phyloP scores from a whole-genome alignment of 805 yeast genomes.

The Kodamaea hsintzibuensis region DNA sequence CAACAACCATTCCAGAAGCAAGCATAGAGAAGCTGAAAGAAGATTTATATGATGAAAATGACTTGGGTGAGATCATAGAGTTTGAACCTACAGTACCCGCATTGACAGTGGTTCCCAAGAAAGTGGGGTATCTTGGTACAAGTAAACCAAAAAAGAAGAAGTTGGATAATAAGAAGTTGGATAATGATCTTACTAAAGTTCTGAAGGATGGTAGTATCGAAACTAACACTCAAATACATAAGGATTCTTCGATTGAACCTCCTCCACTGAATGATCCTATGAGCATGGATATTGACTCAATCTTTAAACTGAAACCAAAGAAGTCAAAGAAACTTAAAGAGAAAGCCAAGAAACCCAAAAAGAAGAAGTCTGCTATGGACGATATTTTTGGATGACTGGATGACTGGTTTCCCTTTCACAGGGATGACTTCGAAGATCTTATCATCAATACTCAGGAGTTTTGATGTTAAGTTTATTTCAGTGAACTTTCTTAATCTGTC shows the following conservation, averaged over 20 bases:
- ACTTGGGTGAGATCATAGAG: constrained; percentile 1
- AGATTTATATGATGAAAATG: constrained; percentile 18
- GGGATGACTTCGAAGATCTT: too few relatives aligned
- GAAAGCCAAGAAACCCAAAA: constrained; percentile 13
- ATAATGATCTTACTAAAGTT: constrained; percentile 50
- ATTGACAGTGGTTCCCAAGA: not conserved
- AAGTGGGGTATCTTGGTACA: constrained; percentile 13
- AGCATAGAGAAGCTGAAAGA: constrained; percentile 23
- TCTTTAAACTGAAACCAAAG: not conserved
- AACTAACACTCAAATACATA: not conserved
- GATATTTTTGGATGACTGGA: constrained; percentile 73
- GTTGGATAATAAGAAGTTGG: constrained; percentile 9
- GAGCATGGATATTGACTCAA: constrained; percentile 2
- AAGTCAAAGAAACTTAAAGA: constrained; percentile 13
- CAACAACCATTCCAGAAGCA: not conserved
- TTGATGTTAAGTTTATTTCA: too few relatives aligned
- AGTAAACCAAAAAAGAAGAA: constrained; percentile 9
- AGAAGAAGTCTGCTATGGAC: constrained; percentile 49
- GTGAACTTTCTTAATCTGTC: too few relatives aligned
- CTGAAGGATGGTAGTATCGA: too few relatives aligned
- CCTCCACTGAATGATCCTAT: not conserved
- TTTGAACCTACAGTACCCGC: constrained; percentile 21
- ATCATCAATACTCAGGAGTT: not conserved
- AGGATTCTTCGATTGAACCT: too few relatives aligned
- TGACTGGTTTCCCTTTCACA: not conserved